Evolutionary conservation across 495 filamentous ascomycete genomes (phyloP).

Genomic region (Podospora pseudoanserina): DNA sequence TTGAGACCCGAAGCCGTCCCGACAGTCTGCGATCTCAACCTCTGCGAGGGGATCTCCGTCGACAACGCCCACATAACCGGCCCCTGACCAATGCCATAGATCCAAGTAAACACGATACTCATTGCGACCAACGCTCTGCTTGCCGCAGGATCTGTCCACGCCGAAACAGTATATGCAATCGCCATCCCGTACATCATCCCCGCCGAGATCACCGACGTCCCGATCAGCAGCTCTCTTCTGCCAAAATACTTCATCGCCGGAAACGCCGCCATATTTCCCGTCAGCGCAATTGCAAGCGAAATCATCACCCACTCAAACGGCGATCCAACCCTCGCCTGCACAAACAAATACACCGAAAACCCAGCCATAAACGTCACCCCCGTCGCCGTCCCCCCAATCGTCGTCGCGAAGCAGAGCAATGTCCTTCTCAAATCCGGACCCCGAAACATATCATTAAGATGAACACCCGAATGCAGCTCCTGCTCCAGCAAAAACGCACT

Average conservation of each 20-base stretch:
- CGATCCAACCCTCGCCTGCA: constrained; percentile 28
- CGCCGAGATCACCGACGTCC: constrained; percentile 22
- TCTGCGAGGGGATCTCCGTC: constrained; percentile 45
- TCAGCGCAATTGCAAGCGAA: constrained; percentile 30
- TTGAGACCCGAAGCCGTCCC: constrained; percentile 48
- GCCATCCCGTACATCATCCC: constrained; percentile 29
- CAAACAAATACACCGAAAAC: constrained; percentile 34
- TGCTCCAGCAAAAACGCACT: constrained; percentile 27
- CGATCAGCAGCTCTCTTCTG: constrained; percentile 23
- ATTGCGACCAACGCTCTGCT: constrained; percentile 26
- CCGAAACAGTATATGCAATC: constrained; percentile 25
- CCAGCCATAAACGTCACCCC: constrained; percentile 33
- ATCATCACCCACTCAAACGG: constrained; percentile 36
- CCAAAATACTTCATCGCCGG: constrained; percentile 29
- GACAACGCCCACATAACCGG: constrained; percentile 43
- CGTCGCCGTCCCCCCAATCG: constrained; percentile 27
- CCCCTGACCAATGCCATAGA: constrained; percentile 40
- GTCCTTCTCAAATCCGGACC: constrained; percentile 33
- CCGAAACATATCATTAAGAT: constrained; percentile 30
- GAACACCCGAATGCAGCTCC: constrained; percentile 26
- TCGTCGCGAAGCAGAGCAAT: constrained; percentile 25
- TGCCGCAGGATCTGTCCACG: constrained; percentile 7
- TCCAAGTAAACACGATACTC: constrained; percentile 30
- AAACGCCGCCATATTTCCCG: constrained; percentile 31
- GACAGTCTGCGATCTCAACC: constrained; percentile 50